Base-by-base conservation (phyloP, 768 basidiomycete species). In the Lanmaoa pseudosensibilis region DNA sequence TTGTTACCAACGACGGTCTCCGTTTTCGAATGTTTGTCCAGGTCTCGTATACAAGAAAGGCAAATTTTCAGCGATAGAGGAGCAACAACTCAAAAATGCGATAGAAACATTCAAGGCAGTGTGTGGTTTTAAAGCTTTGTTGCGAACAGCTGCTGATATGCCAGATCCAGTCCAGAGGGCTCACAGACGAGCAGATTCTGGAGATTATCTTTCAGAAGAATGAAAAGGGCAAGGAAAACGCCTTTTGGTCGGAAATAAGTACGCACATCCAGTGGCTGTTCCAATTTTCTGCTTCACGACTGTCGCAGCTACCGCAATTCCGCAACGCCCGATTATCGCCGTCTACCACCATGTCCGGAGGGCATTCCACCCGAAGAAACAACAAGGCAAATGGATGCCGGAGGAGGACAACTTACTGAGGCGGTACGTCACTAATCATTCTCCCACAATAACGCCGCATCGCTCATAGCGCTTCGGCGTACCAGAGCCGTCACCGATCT, bases 21-120 rank as follows among this genome's bases (percentile, higher is more conserved):
- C 46, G 15, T 57, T 59, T 52, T 44, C 25, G 38, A 54, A 43
- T 27, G 2, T 25, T 39, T 38, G 44, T 57, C 23, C 55, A 92
- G 90, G 90, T 33, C 80, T 93, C n/a, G 80, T 89, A 3, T 92
- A 90, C 70, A 92, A 87, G 74, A 92, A 92, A 71, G 91, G 91
- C 15, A 92, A 90, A 66, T 94, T 94, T 64, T 91, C 90, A 25
- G 82, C 86, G 0, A 84, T 84, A 40, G 91, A 94, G 65, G 87
- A 85, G 55, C 78, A 83, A 25, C 85, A 86, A 58, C 70, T 92
- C 1, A 78, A 74, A 59, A 69, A 71, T 15, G 90, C 90, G 8
- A 84, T 93, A 36, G 83, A 87, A 54, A 70, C 73, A 10, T 91
- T 85, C 66, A 79, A 80, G 52, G 62, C 70, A 19, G 89, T 88